phyloP scores from a whole-genome alignment of 2,329 filamentous ascomycete genomes.

The Fusarium transvaalense region DNA sequence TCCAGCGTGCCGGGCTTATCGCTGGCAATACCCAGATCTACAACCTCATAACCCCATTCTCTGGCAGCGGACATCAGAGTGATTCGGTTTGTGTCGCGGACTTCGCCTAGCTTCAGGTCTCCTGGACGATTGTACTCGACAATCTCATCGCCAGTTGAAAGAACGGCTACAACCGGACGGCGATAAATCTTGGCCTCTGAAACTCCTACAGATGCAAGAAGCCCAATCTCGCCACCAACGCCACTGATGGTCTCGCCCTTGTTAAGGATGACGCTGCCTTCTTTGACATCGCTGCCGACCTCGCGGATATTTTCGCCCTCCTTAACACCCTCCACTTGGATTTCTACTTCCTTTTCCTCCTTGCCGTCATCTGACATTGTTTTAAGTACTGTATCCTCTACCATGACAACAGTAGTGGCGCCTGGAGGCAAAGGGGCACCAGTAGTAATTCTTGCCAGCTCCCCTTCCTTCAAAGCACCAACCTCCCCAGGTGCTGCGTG shows the following conservation, averaged over 20 bases:
- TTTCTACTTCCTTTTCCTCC: slow-evolving; percentile 90
- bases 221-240: slow-evolving; percentile 89
- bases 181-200: slow-evolving; percentile 77
- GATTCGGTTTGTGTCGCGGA: slow-evolving; percentile 92
- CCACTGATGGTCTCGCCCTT: slow-evolving; percentile 87
- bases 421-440: slow-evolving; percentile 90
- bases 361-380: slow-evolving; percentile 81
- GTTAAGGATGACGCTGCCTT: slow-evolving; percentile 76
- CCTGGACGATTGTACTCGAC: slow-evolving; percentile 77
- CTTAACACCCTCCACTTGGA: slow-evolving; percentile 80
- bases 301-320: slow-evolving; percentile 91
- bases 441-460: slow-evolving; percentile 92
- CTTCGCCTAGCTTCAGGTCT: slow-evolving; percentile 80
- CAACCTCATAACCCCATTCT: slow-evolving; percentile 79
- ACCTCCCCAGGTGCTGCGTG: slow-evolving; percentile 82
- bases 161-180: slow-evolving; percentile 82
- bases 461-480: slow-evolving; percentile 74
- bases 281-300: slow-evolving; percentile 85
- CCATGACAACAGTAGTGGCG: slow-evolving; percentile 89
- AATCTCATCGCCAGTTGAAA: slow-evolving; percentile 96
- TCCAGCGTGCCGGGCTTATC: slow-evolving; percentile 82
- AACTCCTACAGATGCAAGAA: slow-evolving; percentile 87
- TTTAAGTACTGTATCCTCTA: slow-evolving; percentile 88
- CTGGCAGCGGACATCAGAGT: slow-evolving; percentile 83
- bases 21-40: slow-evolving; percentile 88